Evolutionary conservation across 148 eudicot genomes (phyloP), one percentile per base, ranked within the genome.

Genomic region (Camellia granthamiana): DNA sequence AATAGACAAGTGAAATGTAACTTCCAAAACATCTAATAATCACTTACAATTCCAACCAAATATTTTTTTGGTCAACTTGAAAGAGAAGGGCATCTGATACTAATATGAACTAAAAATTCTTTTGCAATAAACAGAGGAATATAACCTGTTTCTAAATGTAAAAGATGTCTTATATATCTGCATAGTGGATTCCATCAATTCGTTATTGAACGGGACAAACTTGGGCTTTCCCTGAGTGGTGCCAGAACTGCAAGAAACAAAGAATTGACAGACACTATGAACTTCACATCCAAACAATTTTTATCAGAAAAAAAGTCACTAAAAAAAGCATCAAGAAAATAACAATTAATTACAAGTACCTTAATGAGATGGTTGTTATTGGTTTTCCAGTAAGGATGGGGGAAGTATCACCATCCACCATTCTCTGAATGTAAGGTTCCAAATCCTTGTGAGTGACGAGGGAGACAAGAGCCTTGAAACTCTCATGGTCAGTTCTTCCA

Each of bases 181-280:
- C 93, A 92, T 89, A 7, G 99, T 97, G 59, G 84, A 79, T 15
- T 89, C 90, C 68, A 89, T 84, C 78, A 97, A 82, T 42, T 90
- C 94, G 47, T 94, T 98, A 72, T 83, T 94, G 83, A 92, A 97
- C 19, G 99, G 99, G 44, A 97, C 86, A 84, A 85, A 90, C 84
- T 97, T 97, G 56, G 91, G 95, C 89, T 86, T 92, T 23, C 99
- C 99, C 80, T 94, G 91, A 81, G 94, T 91, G 14, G 99, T 97
- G 21, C 98, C 99, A 68, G 98, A 94, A 80, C 98, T 97, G 88
- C 79, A 85, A 69, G 38, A 61, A 43, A 74, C 70, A 82, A 15
- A 75, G 58, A 69, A 21, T 42, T 66, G 3, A 21, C 60, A n/a
- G 38, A 49, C 23, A 60, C 42, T 7, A 15, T 21, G 75, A 55